Evolutionary conservation across 2,329 filamentous ascomycete species (phyloP).

Genomic region (Arthrobotrys conoides): DNA sequence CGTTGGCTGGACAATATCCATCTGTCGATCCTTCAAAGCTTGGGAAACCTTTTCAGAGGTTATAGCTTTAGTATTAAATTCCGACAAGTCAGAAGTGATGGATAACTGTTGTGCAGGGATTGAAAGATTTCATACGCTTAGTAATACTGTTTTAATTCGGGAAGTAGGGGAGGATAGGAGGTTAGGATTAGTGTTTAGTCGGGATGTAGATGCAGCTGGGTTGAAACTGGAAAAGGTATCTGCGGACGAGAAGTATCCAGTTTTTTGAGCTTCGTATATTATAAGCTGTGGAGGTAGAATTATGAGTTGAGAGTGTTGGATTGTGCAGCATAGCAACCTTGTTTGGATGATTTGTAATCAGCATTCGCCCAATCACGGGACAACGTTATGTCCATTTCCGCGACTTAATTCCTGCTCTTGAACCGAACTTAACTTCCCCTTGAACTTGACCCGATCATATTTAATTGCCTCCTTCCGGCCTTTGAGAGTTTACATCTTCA

Average conservation of each 20-base stretch:
- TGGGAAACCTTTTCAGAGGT: constrained; percentile 15
- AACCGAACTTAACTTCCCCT: too few relatives aligned
- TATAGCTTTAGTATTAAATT: constrained; percentile 19
- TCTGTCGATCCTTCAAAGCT: constrained; percentile 10
- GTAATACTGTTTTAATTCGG: constrained; percentile 9
- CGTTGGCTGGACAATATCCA: constrained; percentile 5
- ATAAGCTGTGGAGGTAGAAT: background rate
- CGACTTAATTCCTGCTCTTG: background rate
- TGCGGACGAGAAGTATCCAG: background rate
- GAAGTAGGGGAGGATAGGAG: constrained; percentile 3
- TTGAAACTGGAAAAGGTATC: background rate
- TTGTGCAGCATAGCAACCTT: constrained; percentile 21
- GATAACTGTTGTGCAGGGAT: constrained; percentile 20
- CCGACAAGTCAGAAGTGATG: constrained; percentile 1
- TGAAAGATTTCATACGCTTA: constrained; percentile 15
- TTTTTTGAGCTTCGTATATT: background rate
- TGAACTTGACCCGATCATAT: background rate
- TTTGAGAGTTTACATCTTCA: background rate
- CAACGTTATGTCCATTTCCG: constrained; percentile 21
- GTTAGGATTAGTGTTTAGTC: background rate
- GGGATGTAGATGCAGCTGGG: background rate
- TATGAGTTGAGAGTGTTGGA: constrained; percentile 17
- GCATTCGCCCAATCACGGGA: constrained; percentile 27
- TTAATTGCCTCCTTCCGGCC: background rate
- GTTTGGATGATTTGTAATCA: constrained; percentile 37